Conservation (phyloP, 2,329 filamentous ascomycete genomes). For the Eurotiales sp. region DNA sequence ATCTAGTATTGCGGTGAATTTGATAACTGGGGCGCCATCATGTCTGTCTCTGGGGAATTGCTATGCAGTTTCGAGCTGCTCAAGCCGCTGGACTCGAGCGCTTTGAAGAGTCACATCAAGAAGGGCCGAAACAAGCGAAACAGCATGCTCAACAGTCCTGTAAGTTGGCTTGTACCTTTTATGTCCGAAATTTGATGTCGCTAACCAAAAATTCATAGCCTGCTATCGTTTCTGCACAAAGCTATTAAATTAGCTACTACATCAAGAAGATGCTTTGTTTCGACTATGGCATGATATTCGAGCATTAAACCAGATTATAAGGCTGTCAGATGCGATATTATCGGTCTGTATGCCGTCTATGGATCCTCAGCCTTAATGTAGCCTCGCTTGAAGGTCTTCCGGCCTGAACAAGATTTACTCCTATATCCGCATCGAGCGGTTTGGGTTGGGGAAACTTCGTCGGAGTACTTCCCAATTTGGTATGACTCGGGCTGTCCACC, state of each 20-base stretch:
- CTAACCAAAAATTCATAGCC: constrained; percentile 32
- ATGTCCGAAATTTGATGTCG: no score
- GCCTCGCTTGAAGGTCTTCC: no score
- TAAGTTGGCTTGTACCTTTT: no score
- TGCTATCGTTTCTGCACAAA: constrained; percentile 43
- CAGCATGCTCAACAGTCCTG: constrained; percentile 92
- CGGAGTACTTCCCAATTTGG: no score
- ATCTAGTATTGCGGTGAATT: constrained; percentile 93
- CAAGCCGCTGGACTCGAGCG: constrained; percentile 92
- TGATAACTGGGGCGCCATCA: constrained; percentile 98
- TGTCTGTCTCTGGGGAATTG: constrained; percentile 91
- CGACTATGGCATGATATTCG: constrained; percentile 9
- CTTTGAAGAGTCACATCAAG: constrained; percentile 97
- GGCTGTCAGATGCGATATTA: neutral
- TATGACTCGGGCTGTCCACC: no score
- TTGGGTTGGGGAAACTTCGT: no score
- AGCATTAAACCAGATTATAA: constrained; percentile 4
- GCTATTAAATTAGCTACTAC: constrained; percentile 30
- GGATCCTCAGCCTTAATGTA: no score
- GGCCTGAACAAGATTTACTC: no score
- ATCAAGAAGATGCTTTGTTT: constrained; percentile 1
- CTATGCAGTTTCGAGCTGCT: constrained; percentile 96
- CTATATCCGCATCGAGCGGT: no score
- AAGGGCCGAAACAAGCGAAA: constrained; percentile 93
- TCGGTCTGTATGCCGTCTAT: constrained; percentile 2